Evolutionary conservation across 176 grass and related monocot genomes (phyloP).

Genomic region (Oryza australiensis): DNA sequence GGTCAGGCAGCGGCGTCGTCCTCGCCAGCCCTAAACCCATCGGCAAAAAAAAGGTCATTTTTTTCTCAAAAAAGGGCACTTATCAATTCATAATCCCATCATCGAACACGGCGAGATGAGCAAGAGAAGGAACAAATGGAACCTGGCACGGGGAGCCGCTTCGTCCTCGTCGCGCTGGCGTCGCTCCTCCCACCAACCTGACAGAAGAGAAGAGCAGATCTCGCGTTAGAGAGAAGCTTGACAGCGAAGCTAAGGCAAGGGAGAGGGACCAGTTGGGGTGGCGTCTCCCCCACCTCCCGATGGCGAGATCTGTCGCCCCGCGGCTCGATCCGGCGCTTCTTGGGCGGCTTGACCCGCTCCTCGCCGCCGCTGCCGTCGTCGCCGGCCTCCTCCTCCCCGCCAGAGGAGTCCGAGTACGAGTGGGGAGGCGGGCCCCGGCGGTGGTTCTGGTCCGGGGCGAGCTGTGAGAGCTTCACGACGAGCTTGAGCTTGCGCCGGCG

Average conservation of each 20-base stretch:
- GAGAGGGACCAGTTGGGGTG: conserved; percentile 9
- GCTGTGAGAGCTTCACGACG: conserved; percentile 65
- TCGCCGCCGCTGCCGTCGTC: conserved; percentile 51
- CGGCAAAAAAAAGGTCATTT: conserved; percentile 3
- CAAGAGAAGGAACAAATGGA: conserved; percentile 36
- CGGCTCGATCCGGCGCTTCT: conserved; percentile 84
- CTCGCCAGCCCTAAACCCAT: conserved; percentile 42
- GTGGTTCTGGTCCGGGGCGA: conserved; percentile 39
- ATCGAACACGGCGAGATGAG: conserved; percentile 15
- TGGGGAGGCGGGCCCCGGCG: conserved; percentile 45
- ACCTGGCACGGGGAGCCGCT: conserved; percentile 65
- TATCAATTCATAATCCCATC: conserved; percentile 23
- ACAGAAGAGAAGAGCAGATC: conserved; percentile 43
- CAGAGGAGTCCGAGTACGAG: conserved; percentile 44
- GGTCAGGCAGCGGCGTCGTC: conserved; percentile 74
- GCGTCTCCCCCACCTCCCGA: conserved; percentile 32
- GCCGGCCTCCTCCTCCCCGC: conserved; percentile 22
- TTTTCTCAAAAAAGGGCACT: conserved; percentile 21
- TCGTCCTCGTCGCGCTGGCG: conserved; percentile 51
- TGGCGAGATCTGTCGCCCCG: conserved; percentile 62
- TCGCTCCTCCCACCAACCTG: conserved; percentile 57
- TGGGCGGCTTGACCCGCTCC: conserved; percentile 79
- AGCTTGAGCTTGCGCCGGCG: conserved; percentile 82
- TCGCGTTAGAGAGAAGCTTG: conserved; percentile 32
- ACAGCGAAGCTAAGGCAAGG: conserved; percentile 28